Base-by-base conservation (phyloP, 1,284 basidiomycete genomes). In the Tylopilus sp. region DNA sequence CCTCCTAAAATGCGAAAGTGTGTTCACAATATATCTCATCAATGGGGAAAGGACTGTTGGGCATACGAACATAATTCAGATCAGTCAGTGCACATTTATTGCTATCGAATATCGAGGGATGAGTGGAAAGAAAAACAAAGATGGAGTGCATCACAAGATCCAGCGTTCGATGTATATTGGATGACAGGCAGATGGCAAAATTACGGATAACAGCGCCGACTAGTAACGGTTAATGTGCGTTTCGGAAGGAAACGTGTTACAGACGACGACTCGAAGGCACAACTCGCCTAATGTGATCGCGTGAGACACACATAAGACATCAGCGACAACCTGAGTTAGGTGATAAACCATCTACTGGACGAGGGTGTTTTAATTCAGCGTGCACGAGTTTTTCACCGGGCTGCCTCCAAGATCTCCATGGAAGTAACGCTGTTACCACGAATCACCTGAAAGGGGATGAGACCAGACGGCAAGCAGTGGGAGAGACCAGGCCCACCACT, bases 381-480 rank as follows among this genome's bases (percentile, higher is more conserved):
- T 25, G 18, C 26, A 40, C 23, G 12, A 28, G 28, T 28, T 26
- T 5, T 35, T 19, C 53, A 64, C 52, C 86, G 80, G 44, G 76
- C 77, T 18, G 81, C 73, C 67, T 91, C 88, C 45, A 92, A 66
- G 15, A 82, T 88, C 69, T 92, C 90, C 86, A 93, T 91, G 49
- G 90, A 92, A 40, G 91, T 91, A 44, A 96, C 91, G 55, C 91
- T 95, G 74, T 94, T 96, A 50, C 93, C 93, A 50, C 93, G 88
- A 61, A 96, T 91, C 57, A 96, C 92, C 93, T 96, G 67, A 12
- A 43, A 49, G 21, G 41, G 41, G 41, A 48, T 59, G 33, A 57
- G 37, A 44, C 30, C 48, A 46, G 48, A 42, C 19, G 29, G 11
- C 33, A 42, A 25, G 30, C 15, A 43, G 25, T 23, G 16, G 10